These are phyloP conservation scores for Geotrichum aggregatum DNA, from an alignment of 1,139 yeast genomes.

Conservation along the genomic window DNA sequence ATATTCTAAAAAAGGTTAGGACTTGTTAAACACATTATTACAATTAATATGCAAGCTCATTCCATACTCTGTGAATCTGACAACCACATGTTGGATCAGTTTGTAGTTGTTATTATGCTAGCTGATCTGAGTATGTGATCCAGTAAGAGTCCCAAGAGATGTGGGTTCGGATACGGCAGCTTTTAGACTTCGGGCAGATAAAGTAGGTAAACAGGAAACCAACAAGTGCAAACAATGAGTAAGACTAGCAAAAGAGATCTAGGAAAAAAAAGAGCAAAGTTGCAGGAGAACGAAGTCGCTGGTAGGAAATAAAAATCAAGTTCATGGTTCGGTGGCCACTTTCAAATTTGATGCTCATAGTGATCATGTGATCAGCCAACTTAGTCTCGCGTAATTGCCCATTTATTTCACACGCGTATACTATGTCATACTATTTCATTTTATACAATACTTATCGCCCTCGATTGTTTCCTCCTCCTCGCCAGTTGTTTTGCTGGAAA, in stretches of 20 bases:
- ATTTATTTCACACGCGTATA: no score
- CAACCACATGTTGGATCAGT: slow-evolving; percentile 56
- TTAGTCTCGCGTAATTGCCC: no score
- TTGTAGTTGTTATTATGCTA: no score
- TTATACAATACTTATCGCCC: no score
- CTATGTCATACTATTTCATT: not conserved
- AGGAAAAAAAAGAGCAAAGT: not conserved
- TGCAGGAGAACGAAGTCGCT: not conserved
- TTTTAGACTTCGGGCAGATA: no score
- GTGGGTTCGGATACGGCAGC: no score
- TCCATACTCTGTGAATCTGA: slow-evolving; percentile 69
- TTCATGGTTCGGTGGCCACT: slow-evolving; percentile 8
- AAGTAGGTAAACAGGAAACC: not conserved
- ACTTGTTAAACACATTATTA: no score
- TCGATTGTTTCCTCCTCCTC: no score
- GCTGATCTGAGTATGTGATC: no score
- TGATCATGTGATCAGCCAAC: not conserved
- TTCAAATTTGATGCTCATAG: not conserved
- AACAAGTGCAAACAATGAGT: no score
- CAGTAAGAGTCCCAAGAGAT: no score
- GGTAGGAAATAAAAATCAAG: slow-evolving; percentile 2
- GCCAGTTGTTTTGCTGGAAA: not conserved
- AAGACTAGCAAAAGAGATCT: not conserved
- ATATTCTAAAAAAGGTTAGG: slow-evolving; percentile 50
- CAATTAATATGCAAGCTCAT: not conserved